These are phyloP conservation scores for Tolypocladium ophioglossoides DNA, from an alignment of 2,329 filamentous ascomycete genomes.

Conservation along the genomic window DNA sequence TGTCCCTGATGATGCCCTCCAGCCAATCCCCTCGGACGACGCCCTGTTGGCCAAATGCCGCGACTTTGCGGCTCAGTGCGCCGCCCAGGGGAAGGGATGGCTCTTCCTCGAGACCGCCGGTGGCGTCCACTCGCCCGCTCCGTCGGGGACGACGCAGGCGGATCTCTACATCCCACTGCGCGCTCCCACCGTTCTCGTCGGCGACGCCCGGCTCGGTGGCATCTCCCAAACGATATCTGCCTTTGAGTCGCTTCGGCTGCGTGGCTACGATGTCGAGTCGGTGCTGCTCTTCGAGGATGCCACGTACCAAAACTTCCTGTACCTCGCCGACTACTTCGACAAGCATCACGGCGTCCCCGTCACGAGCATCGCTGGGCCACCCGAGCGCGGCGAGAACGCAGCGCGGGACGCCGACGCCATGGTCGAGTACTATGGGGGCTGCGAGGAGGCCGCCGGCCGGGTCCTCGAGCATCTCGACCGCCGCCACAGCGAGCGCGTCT, in stretches of 20 bases:
- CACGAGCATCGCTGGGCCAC: constrained; percentile 48
- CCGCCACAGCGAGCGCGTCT: constrained; percentile 45
- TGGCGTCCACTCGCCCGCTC: constrained; percentile 69
- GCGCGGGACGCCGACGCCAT: constrained; percentile 46
- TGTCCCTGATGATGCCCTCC: not conserved
- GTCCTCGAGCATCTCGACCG: constrained; percentile 40
- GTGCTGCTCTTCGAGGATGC: constrained; percentile 59
- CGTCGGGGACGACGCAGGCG: constrained; percentile 65
- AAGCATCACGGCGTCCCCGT: constrained; percentile 47
- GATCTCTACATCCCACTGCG: constrained; percentile 67
- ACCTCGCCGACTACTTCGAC: constrained; percentile 57
- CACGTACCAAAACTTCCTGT: constrained; percentile 57
- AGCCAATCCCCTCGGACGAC: constrained; percentile 40
- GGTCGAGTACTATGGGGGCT: constrained; percentile 50
- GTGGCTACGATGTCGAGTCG: constrained; percentile 66
- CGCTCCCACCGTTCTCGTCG: constrained; percentile 63
- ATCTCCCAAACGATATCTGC: constrained; percentile 74
- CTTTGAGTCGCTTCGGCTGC: constrained; percentile 65
- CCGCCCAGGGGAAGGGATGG: constrained; percentile 37
- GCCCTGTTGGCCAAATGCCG: constrained; percentile 31
- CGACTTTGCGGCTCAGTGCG: constrained; percentile 30
- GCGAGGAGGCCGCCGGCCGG: constrained; percentile 24
- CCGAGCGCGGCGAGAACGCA: constrained; percentile 28
- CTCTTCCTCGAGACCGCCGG: constrained; percentile 73
- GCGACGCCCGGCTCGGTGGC: constrained; percentile 65